Evolutionary conservation across 116 monocot species (phyloP).

Genomic region (Dioscorea cayenensis): DNA sequence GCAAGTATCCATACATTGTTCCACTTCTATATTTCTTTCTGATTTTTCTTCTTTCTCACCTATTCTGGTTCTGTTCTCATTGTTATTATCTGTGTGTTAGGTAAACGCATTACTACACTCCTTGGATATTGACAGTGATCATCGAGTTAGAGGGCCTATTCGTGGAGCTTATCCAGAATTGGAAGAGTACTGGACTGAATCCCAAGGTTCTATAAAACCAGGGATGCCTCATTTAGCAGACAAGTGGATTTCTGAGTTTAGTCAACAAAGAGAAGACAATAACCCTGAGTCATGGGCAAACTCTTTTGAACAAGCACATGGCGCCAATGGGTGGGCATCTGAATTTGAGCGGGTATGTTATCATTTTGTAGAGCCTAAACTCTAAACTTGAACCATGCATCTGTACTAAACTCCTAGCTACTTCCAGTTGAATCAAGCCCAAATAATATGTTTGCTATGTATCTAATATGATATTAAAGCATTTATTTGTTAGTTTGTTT

Average conservation of each 20-base stretch:
- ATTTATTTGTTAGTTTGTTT: too few species aligned
- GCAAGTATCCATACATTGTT: background rate
- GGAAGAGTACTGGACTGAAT: constrained; percentile 94
- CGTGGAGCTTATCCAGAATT: constrained; percentile 71
- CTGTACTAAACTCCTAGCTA: background rate
- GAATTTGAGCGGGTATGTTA: constrained; percentile 82
- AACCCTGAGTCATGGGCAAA: constrained; percentile 80
- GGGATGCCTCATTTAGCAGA: constrained; percentile 48
- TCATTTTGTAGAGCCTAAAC: background rate
- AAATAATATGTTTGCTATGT: too few species aligned
- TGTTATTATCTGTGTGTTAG: constrained; percentile 30
- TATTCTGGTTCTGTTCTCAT: background rate
- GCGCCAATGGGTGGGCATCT: constrained; percentile 96
- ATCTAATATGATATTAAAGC: too few species aligned
- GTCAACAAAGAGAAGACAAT: constrained; percentile 32
- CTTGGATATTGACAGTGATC: constrained; percentile 85
- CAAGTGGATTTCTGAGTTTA: constrained; percentile 82
- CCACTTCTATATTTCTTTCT: background rate
- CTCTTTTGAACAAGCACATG: constrained; percentile 88
- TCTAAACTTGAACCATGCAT: background rate
- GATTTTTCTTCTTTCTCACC: background rate
- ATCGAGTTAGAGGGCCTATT: constrained; percentile 53
- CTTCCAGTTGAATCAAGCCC: background rate
- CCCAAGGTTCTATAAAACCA: constrained; percentile 56
- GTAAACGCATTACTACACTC: constrained; percentile 84